These are phyloP conservation scores for Talaromyces pinophilus DNA, from an alignment of 2,329 filamentous ascomycete species.

Conservation along the genomic window DNA sequence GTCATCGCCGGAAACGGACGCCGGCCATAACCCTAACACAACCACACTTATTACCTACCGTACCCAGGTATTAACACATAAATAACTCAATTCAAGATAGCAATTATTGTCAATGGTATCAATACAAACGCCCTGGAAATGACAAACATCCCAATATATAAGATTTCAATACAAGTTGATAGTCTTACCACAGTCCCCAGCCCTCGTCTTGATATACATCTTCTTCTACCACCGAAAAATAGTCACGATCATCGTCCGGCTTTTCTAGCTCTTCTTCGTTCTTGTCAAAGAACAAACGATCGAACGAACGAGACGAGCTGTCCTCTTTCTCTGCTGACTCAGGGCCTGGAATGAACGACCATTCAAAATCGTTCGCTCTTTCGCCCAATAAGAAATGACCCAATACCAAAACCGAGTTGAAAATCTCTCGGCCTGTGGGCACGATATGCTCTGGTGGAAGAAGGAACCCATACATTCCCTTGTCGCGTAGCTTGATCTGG, in stretches of 20 bases:
- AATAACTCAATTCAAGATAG: neutral
- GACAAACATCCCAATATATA: neutral
- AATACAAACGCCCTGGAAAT: neutral
- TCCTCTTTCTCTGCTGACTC: neutral
- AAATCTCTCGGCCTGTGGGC: conserved; percentile 83
- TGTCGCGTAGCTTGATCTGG: conserved; percentile 90
- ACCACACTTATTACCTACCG: neutral
- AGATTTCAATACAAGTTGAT: neutral
- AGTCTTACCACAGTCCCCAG: conserved; percentile 18
- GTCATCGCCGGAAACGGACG: conserved; percentile 24
- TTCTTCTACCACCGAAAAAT: conserved; percentile 20
- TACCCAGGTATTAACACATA: neutral
- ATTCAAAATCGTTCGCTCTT: conserved; percentile 17
- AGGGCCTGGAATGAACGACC: conserved; percentile 18
- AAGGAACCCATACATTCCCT: conserved; percentile 90
- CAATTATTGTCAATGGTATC: neutral
- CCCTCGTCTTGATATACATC: conserved; percentile 21
- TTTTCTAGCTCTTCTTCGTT: conserved; percentile 1
- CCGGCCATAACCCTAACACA: conserved; percentile 17
- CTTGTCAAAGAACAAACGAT: neutral
- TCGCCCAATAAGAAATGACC: conserved; percentile 62
- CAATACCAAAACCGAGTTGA: conserved; percentile 79
- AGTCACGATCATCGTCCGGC: conserved; percentile 15
- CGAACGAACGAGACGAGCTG: neutral
- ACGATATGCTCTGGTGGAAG: conserved; percentile 83